These are phyloP conservation scores for Rhodotorula mucilaginosa DNA, from an alignment of 1,284 basidiomycete genomes.

Conservation along the genomic window DNA sequence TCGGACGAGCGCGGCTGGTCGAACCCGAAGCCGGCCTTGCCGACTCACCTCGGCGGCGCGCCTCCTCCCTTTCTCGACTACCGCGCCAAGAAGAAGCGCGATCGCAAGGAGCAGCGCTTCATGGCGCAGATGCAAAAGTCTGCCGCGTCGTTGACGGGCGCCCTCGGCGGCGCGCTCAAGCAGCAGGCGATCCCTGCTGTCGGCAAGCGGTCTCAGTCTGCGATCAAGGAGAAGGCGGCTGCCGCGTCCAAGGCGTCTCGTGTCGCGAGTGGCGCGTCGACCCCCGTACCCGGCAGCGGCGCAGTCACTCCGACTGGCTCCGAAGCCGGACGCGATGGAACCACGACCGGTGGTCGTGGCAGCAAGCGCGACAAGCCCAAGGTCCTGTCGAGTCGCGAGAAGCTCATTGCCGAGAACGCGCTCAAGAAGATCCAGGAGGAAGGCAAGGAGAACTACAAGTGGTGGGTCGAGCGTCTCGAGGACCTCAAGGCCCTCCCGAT, in stretches of 20 bases:
- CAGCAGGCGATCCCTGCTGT: conserved; percentile 57
- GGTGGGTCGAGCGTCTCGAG: conserved; percentile 57
- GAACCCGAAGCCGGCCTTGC: conserved; percentile 57
- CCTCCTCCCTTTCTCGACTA: conserved; percentile 41
- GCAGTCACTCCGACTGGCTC: conserved; percentile 22
- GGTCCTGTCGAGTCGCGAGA: conserved; percentile 44
- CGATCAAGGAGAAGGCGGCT: conserved; percentile 23
- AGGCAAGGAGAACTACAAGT: conserved; percentile 51
- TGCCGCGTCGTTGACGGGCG: conserved; percentile 63
- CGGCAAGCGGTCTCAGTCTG: conserved; percentile 30
- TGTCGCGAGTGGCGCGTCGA: conserved; percentile 5
- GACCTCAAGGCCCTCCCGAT: conserved; percentile 47
- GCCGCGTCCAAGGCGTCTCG: conserved; percentile 17
- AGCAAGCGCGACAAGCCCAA: conserved; percentile 45
- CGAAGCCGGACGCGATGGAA: conserved; percentile 40
- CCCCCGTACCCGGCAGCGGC: conserved; percentile 12
- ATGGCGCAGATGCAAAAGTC: conserved; percentile 60
- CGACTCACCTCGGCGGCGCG: conserved; percentile 58
- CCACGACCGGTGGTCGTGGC: conserved; percentile 24
- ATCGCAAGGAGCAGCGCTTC: conserved; percentile 58
- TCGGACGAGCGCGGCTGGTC: conserved; percentile 63
- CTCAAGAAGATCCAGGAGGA: conserved; percentile 53
- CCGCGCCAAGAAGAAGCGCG: conserved; percentile 49
- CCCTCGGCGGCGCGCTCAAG: conserved; percentile 57
- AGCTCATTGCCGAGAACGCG: conserved; percentile 54